These are phyloP conservation scores for Pleodorina starrii DNA, from an alignment of 139 green algal species.

Conservation along the genomic window DNA sequence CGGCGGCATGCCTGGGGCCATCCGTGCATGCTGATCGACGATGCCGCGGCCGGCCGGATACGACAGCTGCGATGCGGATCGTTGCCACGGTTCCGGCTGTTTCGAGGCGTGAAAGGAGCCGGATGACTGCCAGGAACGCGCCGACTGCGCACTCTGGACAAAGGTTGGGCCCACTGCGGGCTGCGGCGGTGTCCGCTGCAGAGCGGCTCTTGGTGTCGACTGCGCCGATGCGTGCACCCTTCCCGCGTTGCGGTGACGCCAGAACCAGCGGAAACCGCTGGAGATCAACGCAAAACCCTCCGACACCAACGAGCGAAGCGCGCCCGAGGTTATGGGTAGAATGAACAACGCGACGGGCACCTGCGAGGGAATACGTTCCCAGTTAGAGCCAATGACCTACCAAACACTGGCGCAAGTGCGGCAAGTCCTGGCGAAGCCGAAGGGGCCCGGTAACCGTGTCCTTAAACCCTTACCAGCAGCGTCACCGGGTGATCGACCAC, in stretches of 20 bases:
- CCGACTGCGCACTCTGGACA: not conserved
- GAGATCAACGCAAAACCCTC: constrained; percentile 11
- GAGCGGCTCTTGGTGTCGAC: too few species aligned
- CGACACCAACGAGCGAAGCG: not conserved
- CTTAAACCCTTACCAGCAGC: constrained; percentile 21
- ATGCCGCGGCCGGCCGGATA: not conserved
- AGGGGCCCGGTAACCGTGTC: too few species aligned
- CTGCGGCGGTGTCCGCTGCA: not conserved
- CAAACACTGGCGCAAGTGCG: too few species aligned
- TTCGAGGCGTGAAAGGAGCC: not conserved
- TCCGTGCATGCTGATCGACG: not conserved
- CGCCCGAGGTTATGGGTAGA: constrained; percentile 27
- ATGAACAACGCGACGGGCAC: constrained; percentile 24
- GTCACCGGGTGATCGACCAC: constrained; percentile 28
- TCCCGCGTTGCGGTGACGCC: constrained; percentile 2
- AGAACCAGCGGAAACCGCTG: constrained; percentile 17
- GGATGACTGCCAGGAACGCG: not conserved
- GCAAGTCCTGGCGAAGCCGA: too few species aligned
- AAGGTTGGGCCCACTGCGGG: not conserved
- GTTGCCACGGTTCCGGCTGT: not conserved
- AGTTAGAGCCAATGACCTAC: too few species aligned
- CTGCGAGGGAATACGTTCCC: too few species aligned
- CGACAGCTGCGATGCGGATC: not conserved
- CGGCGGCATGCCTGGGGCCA: not conserved
- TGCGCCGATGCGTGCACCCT: not conserved